Conservation (phyloP, 306 rosid genomes). For the Medicago ruthenica region DNA sequence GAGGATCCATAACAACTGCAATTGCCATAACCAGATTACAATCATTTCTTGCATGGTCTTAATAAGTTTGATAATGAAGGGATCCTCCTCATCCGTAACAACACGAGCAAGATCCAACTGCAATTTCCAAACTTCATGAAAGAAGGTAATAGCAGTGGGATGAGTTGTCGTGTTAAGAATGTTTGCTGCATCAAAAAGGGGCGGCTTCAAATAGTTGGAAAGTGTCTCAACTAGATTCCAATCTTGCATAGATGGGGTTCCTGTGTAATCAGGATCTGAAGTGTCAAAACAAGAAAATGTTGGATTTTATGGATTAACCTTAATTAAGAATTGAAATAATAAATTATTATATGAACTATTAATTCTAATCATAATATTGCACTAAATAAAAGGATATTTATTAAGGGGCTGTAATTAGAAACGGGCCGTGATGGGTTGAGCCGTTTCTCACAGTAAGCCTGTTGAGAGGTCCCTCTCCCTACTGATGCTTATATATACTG, state of each 20-base stretch:
- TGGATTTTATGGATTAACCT: too few species aligned
- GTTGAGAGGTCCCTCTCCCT: too few species aligned
- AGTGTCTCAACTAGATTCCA: constrained; percentile 84
- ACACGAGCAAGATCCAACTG: constrained; percentile 75
- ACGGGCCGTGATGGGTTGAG: too few species aligned
- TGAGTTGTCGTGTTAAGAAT: constrained; percentile 64
- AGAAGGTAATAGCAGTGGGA: constrained; percentile 76
- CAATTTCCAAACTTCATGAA: constrained; percentile 93
- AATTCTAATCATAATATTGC: too few species aligned
- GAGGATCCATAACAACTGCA: constrained; percentile 95
- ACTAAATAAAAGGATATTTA: too few species aligned
- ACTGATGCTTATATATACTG: too few species aligned
- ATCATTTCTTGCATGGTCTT: constrained; percentile 78
- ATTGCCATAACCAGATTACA: constrained; percentile 81
- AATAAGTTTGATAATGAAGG: constrained; percentile 56
- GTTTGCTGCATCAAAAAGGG: constrained; percentile 74
- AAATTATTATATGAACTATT: too few species aligned
- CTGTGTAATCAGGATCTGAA: constrained; percentile 82
- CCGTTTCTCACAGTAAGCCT: too few species aligned
- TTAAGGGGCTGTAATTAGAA: too few species aligned
- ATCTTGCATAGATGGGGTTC: constrained; percentile 77
- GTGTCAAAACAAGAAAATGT: constrained; percentile 86
- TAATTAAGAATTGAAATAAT: too few species aligned
- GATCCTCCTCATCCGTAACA: constrained; percentile 70
- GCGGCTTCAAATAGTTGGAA: constrained; percentile 78